Percentiles rank a stretch among this genome's conserved stretches.
phyloP scores from a whole-genome alignment of 2,329 filamentous ascomycete species.

The Colletotrichum shisoi region DNA sequence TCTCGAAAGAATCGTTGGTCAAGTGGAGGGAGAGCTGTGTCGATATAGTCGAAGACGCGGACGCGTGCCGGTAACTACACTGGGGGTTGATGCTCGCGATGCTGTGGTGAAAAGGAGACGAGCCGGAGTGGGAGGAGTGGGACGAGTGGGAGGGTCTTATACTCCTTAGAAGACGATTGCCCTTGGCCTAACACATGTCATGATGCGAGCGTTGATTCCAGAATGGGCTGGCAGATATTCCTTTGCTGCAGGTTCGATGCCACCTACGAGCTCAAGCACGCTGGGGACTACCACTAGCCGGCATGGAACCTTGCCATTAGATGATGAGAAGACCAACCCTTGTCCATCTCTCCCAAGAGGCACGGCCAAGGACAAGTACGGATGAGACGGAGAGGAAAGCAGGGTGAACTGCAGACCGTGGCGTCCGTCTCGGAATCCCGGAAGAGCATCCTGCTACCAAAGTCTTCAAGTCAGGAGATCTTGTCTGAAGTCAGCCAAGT shows the following conservation, averaged over 20 bases:
- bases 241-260: conserved; percentile 5
- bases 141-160: conserved; percentile 19
- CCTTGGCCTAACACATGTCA: neutral
- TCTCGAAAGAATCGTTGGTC: neutral
- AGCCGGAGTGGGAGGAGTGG: neutral
- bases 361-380: neutral
- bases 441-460: neutral
- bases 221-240: neutral
- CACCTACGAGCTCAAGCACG: conserved; percentile 12
- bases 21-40: neutral
- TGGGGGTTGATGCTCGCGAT: neutral
- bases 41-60: too few species aligned
- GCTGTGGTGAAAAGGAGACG: neutral
- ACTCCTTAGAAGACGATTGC: neutral
- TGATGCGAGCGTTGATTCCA: conserved; percentile 2
- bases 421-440: neutral
- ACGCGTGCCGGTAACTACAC: neutral
- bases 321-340: neutral
- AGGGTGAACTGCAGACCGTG: conserved; percentile 8
- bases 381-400: conserved; percentile 22
- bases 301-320: neutral
- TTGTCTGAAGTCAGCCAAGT: conserved; percentile 27
- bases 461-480: conserved; percentile 29
- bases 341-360: neutral
- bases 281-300: neutral